Conservation (phyloP, 257 asterid genomes). For the Apocynum venetum region DNA sequence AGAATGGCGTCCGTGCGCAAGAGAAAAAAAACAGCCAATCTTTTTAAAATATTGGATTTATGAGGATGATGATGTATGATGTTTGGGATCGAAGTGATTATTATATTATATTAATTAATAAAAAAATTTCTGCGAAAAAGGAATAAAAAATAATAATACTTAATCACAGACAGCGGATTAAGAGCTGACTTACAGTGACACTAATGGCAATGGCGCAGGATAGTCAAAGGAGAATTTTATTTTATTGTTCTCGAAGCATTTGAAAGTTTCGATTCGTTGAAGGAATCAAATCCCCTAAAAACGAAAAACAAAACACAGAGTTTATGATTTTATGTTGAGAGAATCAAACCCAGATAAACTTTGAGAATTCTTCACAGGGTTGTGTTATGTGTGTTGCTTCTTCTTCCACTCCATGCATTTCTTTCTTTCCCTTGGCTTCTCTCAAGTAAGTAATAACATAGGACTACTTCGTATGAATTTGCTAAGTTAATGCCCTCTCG, state of each 20-base stretch:
- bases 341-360: background rate
- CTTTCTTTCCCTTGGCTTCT: background rate
- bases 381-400: background rate
- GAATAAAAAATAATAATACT: background rate
- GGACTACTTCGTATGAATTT: background rate
- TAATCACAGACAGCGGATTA: constrained; percentile 30
- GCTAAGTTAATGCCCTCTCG: background rate
- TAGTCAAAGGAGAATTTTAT: constrained; percentile 16
- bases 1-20: background rate
- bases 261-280: constrained; percentile 18
- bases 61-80: constrained; percentile 1
- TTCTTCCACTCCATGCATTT: background rate
- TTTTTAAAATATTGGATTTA: no score
- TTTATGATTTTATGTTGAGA: background rate
- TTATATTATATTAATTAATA: background rate
- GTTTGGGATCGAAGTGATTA: constrained; percentile 24
- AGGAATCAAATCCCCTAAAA: constrained; percentile 11
- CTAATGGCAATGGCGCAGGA: constrained; percentile 32
- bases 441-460: background rate
- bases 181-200: constrained; percentile 59
- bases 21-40: background rate
- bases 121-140: background rate
- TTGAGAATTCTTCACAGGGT: background rate
- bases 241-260: background rate
- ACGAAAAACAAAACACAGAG: background rate